Conservation (phyloP, 2,329 filamentous ascomycete species). For the Ophiocordyceps camponoti-rufipedis region DNA sequence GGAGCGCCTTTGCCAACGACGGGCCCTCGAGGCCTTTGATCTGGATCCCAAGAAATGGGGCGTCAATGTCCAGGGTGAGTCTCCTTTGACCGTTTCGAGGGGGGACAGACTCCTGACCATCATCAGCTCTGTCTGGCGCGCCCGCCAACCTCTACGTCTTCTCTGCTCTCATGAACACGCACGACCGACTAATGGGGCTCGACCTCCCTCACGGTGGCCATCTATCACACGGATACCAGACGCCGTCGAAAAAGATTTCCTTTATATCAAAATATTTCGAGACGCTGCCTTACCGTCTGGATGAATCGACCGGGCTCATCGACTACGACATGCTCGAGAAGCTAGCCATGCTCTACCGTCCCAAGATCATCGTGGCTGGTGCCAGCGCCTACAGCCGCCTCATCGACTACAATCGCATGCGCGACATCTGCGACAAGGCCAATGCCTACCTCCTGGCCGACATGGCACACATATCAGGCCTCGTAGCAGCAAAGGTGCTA, state of each 20-base stretch:
- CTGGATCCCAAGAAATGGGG: slow-evolving; percentile 80
- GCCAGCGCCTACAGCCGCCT: slow-evolving; percentile 91
- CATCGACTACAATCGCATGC: slow-evolving; percentile 89
- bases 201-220: slow-evolving; percentile 94
- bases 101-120: background rate
- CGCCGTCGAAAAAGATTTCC: slow-evolving; percentile 86
- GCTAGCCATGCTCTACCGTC: slow-evolving; percentile 72
- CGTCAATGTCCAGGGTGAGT: slow-evolving; percentile 79
- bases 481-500: slow-evolving; percentile 82
- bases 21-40: slow-evolving; percentile 74
- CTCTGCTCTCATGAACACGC: slow-evolving; percentile 77
- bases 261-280: slow-evolving; percentile 98
- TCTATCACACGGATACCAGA: slow-evolving; percentile 94
- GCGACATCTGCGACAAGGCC: slow-evolving; percentile 75
- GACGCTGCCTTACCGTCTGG: slow-evolving; percentile 83
- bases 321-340: slow-evolving; percentile 88
- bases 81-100: background rate
- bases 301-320: slow-evolving; percentile 81
- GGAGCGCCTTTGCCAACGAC: slow-evolving; percentile 75
- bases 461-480: slow-evolving; percentile 92
- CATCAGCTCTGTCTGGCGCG: slow-evolving; percentile 55
- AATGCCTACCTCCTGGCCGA: slow-evolving; percentile 88
- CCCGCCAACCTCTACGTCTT: slow-evolving; percentile 81
- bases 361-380: slow-evolving; percentile 88
- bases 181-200: slow-evolving; percentile 92